Percentiles rank a stretch among this genome's conserved stretches.
Evolutionary conservation across 2,329 filamentous ascomycete species (phyloP).

Genomic region (Setomelanomma holmii): DNA sequence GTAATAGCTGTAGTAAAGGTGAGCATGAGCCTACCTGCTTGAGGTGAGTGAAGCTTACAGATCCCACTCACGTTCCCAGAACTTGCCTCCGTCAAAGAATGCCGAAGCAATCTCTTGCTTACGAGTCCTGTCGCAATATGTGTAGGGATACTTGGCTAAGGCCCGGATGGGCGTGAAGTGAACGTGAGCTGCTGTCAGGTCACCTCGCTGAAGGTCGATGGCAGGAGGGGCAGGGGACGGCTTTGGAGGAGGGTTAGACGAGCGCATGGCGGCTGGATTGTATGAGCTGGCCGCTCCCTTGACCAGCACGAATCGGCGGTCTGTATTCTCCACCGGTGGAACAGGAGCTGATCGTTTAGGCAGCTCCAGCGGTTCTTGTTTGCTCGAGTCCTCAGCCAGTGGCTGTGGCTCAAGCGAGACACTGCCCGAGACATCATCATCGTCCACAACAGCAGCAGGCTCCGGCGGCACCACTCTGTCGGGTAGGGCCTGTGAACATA

Average conservation of each 20-base stretch:
- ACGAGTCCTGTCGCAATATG: constrained; percentile 61
- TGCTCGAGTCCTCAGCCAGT: constrained; percentile 5
- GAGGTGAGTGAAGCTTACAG: constrained; percentile 64
- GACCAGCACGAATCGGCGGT: constrained; percentile 30
- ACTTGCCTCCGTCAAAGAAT: constrained; percentile 65
- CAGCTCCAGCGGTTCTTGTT: constrained; percentile 9
- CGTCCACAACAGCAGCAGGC: constrained; percentile 11
- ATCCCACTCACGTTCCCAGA: constrained; percentile 73
- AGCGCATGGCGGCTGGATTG: constrained; percentile 22
- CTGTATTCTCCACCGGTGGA: constrained; percentile 13
- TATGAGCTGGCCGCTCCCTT: constrained; percentile 30
- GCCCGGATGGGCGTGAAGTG: constrained; percentile 54
- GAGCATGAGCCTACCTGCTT: constrained; percentile 20
- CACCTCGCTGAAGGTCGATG: constrained; percentile 31
- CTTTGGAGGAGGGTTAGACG: constrained; percentile 6
- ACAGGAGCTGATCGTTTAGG: constrained; percentile 2
- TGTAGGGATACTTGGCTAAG: constrained; percentile 65
- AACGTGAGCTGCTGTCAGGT: constrained; percentile 40
- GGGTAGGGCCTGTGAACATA: constrained; percentile 23
- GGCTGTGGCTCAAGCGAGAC: constrained; percentile 19
- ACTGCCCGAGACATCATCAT: constrained; percentile 28
- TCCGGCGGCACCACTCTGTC: constrained; percentile 16
- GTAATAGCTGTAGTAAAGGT: constrained; percentile 65
- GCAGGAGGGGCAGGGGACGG: constrained; percentile 20
- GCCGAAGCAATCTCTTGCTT: constrained; percentile 58